phyloP scores from a whole-genome alignment of 345 rosid species.

The Salix exigua region DNA sequence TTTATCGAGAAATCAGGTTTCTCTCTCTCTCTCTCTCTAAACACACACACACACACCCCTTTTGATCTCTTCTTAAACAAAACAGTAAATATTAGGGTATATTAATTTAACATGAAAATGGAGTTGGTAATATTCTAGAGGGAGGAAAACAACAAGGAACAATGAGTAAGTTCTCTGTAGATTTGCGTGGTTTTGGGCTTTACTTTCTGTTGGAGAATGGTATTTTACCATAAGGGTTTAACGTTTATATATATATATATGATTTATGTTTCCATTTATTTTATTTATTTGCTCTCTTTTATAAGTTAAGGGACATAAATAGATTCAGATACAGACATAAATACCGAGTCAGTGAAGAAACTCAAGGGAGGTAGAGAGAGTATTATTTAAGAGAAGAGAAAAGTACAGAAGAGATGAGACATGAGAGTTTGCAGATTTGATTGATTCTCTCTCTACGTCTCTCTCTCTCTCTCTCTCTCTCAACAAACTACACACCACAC shows the following conservation, averaged over 20 bases:
- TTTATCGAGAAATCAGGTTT: constrained; percentile 94
- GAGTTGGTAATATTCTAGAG: neutral
- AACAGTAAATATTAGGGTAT: neutral
- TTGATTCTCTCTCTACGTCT: neutral
- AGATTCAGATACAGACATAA: constrained; percentile 28
- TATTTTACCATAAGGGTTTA: neutral
- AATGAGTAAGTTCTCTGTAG: constrained; percentile 18
- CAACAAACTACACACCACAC: constrained; percentile 2
- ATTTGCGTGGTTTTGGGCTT: constrained; percentile 32
- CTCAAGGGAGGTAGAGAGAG: constrained; percentile 1
- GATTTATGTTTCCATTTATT: neutral
- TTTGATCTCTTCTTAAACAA: neutral
- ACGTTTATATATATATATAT: neutral
- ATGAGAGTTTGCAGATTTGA: constrained; percentile 47
- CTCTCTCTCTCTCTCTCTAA: constrained; percentile 8
- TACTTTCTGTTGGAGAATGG: constrained; percentile 19
- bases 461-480: constrained; percentile 13
- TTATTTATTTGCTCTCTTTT: constrained; percentile 19
- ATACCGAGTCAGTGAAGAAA: constrained; percentile 23
- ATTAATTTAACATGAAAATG: neutral
- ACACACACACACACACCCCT: neutral
- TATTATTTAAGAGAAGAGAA: constrained; percentile 21
- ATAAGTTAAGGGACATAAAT: constrained; percentile 33
- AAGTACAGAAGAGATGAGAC: constrained; percentile 42
- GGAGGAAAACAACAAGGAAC: constrained; percentile 8